Base-by-base conservation (phyloP, 139 green algal species). In the Chlorella sp. region DNA sequence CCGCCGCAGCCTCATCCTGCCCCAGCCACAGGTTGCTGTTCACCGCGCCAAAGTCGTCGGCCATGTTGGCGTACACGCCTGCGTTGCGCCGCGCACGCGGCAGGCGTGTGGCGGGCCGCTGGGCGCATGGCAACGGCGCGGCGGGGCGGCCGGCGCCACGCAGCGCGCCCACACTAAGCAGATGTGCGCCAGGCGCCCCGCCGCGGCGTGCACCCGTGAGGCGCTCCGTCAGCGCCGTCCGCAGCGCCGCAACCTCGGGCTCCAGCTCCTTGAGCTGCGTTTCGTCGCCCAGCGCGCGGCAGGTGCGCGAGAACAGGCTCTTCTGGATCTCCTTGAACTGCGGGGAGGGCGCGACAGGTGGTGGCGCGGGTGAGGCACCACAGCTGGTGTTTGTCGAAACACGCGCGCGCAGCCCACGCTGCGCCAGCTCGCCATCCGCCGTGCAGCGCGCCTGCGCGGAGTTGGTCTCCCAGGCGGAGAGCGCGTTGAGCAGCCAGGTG, bases 201-300 rank as follows among this genome's bases (percentile, higher is more conserved):
- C n/a, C n/a, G n/a, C n/a, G n/a, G n/a, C n/a, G n/a, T n/a, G n/a
- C 23, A 62, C 35, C 83, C 35, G 84, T 78, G 15, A 87, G 79
- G 42, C 87, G 76, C 9, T 67, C 51, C n/a, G 38, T 21, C 71
- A 93, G 67, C 21, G 48, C 72, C 25, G 84, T 73, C 8, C 41
- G 35, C 38, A 93, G 74, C 15, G 64, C 67, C 5, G 8, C 90
- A 45, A 77, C 87, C 43, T 71, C 35, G 7, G 86, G 91, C 29
- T 96, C 84, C 70, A 96, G 83, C 33, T 79, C 42, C 38, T 97
- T 92, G 25, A 98, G 88, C 64, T 94, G 85, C 58, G 94, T 91
- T 71, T 98, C 94, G 43, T 98, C 94, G 56, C 95, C 96, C 41
- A 97, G 83, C 84, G 95, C 90, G 90, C 93, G 97, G 74, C 96